phyloP scores from a whole-genome alignment of 495 filamentous ascomycete genomes.

The Neurospora tetraspora region DNA sequence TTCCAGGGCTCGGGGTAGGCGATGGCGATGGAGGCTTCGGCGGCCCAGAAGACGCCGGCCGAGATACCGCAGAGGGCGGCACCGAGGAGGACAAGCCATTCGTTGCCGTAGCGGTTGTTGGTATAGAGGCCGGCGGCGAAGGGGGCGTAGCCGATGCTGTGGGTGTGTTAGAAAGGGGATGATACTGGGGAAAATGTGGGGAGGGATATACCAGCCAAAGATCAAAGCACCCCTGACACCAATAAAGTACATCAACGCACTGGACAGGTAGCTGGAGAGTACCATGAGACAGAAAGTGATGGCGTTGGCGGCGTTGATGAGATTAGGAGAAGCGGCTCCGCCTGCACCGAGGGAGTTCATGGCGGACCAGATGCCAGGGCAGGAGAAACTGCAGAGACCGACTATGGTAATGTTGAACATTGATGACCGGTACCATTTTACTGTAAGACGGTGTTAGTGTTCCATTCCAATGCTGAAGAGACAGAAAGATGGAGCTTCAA shows the following conservation, averaged over 20 bases:
- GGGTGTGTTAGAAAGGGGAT: neutral
- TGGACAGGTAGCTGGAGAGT: constrained; percentile 47
- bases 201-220: constrained; percentile 39
- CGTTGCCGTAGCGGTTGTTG: constrained; percentile 53
- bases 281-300: constrained; percentile 60
- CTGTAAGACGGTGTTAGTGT: constrained; percentile 17
- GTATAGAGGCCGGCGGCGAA: constrained; percentile 56
- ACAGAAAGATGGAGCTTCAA: neutral
- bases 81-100: constrained; percentile 55
- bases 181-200: neutral
- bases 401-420: constrained; percentile 56
- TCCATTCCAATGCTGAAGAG: neutral
- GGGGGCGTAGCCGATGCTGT: constrained; percentile 49
- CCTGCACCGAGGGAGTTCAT: constrained; percentile 64
- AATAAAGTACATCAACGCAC: constrained; percentile 44
- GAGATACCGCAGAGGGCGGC: constrained; percentile 55
- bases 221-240: constrained; percentile 57
- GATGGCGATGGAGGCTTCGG: constrained; percentile 55
- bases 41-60: constrained; percentile 59
- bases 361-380: constrained; percentile 58
- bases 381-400: constrained; percentile 52
- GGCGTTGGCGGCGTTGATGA: constrained; percentile 61
- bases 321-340: constrained; percentile 49
- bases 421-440: constrained; percentile 56
- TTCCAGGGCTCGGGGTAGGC: constrained; percentile 56